A percentile compares a stretch with the other conserved stretches of the same genome.
These are phyloP conservation scores for Beauveria brongniartii DNA, from an alignment of 2,329 filamentous ascomycete species.

Conservation along the genomic window DNA sequence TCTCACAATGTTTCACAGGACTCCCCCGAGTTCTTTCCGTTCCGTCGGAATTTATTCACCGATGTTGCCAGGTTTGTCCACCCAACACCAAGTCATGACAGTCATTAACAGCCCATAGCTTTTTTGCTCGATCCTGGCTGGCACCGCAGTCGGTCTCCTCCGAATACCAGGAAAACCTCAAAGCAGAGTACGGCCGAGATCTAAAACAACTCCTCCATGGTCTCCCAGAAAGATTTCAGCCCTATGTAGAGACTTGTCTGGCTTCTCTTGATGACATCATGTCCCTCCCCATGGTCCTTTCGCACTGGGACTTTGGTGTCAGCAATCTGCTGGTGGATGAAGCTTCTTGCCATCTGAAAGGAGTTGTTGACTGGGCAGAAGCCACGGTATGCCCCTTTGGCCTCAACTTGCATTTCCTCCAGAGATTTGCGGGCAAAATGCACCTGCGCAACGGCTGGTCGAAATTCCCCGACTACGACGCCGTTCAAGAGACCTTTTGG, in stretches of 20 bases:
- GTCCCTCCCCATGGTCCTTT: slow-evolving; percentile 27
- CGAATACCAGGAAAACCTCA: not conserved
- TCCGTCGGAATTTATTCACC: slow-evolving; percentile 26
- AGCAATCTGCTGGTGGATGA: slow-evolving; percentile 34
- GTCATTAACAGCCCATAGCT: slow-evolving; percentile 21
- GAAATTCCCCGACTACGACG: slow-evolving; percentile 25
- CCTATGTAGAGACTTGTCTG: not conserved
- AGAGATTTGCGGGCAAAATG: slow-evolving; percentile 26
- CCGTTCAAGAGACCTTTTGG: slow-evolving; percentile 24
- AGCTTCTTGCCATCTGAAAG: slow-evolving; percentile 26
- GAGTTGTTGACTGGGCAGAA: slow-evolving; percentile 36
- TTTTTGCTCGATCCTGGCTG: slow-evolving; percentile 18
- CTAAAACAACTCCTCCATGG: not conserved
- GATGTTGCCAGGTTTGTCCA: slow-evolving; percentile 29
- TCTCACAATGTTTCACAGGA: slow-evolving; percentile 25
- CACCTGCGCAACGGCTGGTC: slow-evolving; percentile 27
- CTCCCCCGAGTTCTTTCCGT: slow-evolving; percentile 23
- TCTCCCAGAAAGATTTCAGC: not conserved
- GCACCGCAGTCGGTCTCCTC: not conserved
- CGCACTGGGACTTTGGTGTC: slow-evolving; percentile 29
- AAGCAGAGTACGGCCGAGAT: not conserved
- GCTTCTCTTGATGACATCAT: not conserved
- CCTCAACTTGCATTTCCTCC: slow-evolving; percentile 27
- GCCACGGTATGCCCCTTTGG: slow-evolving; percentile 32
- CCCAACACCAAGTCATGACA: slow-evolving; percentile 17